Evolutionary conservation across 306 rosid species (phyloP), one percentile per base, ranked within the genome.

Genomic region (Acacia acuminata): DNA sequence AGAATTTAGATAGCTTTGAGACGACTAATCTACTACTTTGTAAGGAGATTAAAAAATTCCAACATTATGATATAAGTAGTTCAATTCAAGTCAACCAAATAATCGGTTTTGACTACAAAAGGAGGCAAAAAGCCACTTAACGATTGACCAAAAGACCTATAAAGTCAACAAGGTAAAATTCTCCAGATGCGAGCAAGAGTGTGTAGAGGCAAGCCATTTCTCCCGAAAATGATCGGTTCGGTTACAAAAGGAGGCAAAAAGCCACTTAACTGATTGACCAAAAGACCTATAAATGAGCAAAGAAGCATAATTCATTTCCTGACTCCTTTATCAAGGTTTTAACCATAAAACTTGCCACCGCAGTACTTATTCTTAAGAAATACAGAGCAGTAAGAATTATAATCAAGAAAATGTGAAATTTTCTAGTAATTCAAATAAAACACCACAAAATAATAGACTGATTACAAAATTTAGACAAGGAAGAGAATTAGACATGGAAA

Each of bases 171-270:
- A 92, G 93, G 81, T 88, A 88, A 87, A 91, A 89, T 61, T 92
- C 99, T 82, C 97, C 94, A 8, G 92, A 89, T 50, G 98, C 94
- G n/a, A 77, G 92, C 98, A 56, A 94, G 89, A 53, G 96, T 87
- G 76, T 96, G 98, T 76, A 96, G 87, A 48, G 98, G 99, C 67
- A 90, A n/a, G 84, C 98, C 99, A 96, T 79, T 90, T 89, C 5
- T 67, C 93, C 99, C 94, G 90, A 81, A 91, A 87, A 87, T 4
- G 51, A 67, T 71, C 20, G 66, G 56, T 71, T 77, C 27, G 82
- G 24, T 45, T 65, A 83, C 66, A 19, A 17, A 56, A 27, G 75
- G 16, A 27, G 10, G 19, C 0, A 32, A 60, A 32, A 22, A 67
- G 74, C 25, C 24, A 65, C 3, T 15, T 12, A 70, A 69, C 71